These are phyloP conservation scores for Trichophyton mentagrophytes DNA, from an alignment of 2,329 filamentous ascomycete species.

Conservation along the genomic window DNA sequence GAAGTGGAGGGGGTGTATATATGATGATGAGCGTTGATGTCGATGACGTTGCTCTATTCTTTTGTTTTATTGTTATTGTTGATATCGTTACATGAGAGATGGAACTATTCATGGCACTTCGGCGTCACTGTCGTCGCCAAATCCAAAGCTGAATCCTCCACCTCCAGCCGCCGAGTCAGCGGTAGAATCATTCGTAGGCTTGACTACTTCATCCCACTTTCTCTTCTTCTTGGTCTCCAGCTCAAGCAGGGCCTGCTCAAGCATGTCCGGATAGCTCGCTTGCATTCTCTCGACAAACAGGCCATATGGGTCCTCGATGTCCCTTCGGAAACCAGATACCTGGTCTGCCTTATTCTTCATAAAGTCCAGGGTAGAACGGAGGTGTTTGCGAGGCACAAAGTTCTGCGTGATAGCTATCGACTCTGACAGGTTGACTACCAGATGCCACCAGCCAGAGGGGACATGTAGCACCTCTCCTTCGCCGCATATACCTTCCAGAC, in stretches of 20 bases:
- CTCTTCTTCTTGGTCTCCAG: conserved; percentile 57
- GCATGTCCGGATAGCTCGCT: conserved; percentile 50
- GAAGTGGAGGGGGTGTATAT: not conserved
- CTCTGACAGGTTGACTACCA: conserved; percentile 77
- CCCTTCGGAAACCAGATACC: conserved; percentile 69
- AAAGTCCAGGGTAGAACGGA: conserved; percentile 66
- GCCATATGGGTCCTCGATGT: conserved; percentile 58
- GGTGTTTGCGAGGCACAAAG: conserved; percentile 66
- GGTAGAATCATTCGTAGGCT: conserved; percentile 31
- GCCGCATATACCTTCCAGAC: conserved; percentile 70
- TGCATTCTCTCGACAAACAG: conserved; percentile 60
- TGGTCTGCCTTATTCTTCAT: conserved; percentile 70
- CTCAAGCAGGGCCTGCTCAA: conserved; percentile 52
- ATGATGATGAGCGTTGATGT: not conserved
- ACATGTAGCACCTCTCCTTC: conserved; percentile 84
- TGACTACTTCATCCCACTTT: conserved; percentile 73
- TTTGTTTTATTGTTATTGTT: not conserved
- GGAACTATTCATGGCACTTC: conserved; percentile 31
- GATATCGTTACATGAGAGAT: conserved; percentile 5
- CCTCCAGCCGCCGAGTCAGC: conserved; percentile 25
- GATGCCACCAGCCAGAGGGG: conserved; percentile 90
- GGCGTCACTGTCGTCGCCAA: conserved; percentile 44
- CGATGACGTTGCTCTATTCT: not conserved
- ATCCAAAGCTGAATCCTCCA: conserved; percentile 51
- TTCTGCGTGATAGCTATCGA: conserved; percentile 90